phyloP scores from a whole-genome alignment of 208 protist genomes.

The Trypanosoma boissoni region DNA sequence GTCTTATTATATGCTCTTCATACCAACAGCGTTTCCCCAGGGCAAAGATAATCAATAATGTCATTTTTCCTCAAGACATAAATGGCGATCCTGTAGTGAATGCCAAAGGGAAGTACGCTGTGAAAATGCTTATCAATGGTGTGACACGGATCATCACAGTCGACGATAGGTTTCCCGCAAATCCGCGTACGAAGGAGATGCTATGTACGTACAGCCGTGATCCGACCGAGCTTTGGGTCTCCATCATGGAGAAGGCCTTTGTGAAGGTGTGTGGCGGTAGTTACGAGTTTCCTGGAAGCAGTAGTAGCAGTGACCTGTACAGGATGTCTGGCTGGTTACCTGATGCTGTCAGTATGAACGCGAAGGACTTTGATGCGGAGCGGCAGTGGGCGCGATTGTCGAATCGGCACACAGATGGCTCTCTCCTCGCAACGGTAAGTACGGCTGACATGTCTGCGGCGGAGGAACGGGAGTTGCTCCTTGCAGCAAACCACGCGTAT shows the following conservation, averaged over 20 bases:
- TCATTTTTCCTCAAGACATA: conserved; percentile 86
- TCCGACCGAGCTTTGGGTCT: conserved; percentile 57
- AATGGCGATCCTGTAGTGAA: conserved; percentile 75
- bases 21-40: conserved; percentile 85
- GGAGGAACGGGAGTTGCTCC: conserved; percentile 28
- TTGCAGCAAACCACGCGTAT: conserved; percentile 67
- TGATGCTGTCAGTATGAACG: conserved; percentile 39
- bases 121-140: conserved; percentile 93
- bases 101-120: conserved; percentile 85
- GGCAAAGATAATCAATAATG: conserved; percentile 77
- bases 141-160: conserved; percentile 84
- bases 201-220: conserved; percentile 36
- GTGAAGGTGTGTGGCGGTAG: conserved; percentile 85
- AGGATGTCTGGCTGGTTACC: conserved; percentile 88
- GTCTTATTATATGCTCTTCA: conserved; percentile 69
- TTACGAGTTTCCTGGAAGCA: conserved; percentile 86
- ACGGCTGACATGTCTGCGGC: conserved; percentile 32
- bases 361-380: conserved; percentile 54
- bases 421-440: conserved; percentile 65
- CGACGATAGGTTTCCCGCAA: conserved; percentile 81
- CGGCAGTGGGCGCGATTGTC: conserved; percentile 73
- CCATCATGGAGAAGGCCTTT: conserved; percentile 88
- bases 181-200: conserved; percentile 28
- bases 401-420: conserved; percentile 49
- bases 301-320: conserved; percentile 82